Evolutionary conservation across 495 filamentous ascomycete species (phyloP), one percentile per base, ranked within the genome.

Genomic region (Aspergillus ostianus): DNA sequence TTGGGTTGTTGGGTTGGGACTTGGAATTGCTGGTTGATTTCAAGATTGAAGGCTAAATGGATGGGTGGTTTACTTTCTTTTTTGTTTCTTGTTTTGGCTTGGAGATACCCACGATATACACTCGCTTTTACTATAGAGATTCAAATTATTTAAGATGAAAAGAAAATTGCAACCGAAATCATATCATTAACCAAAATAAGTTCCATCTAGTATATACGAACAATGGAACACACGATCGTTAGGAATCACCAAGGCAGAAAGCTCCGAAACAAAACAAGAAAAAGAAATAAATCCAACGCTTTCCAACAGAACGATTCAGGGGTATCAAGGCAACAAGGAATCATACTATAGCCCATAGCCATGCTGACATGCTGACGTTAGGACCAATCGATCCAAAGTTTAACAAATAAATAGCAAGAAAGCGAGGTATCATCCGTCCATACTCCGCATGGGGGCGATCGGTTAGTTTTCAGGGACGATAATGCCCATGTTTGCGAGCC

Each of bases 401-500:
- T 32, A 32, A 32, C 8, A 32, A 32, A 32, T 32, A 32, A 32
- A 32, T 4, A 32, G 29, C 29, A 32, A 32, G 29, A 4, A 32
- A 32, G 29, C 6, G 1, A 8, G 29, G 6, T 32, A 10, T 3
- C 6, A 7, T 32, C 18, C 51, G 26, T 26, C 23, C 2, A 26
- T 26, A 26, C 23, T 4, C 18, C 27, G 29, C 8, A 41, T 15
- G 36, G 36, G 36, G 36, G 36, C 36, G 36, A 41, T 41, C 36
- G 10, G 36, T 15, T 20, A 36, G 15, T 17, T 12, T 8, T 17
- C 17, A 1, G 51, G 26, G 10, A 59, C 47, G 13, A 23, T 44
- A 17, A 56, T 53, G 6, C 59, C 59, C 2, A 15, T 21, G 13
- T 19, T 30, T 21, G 18, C 45, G 26, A 67, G 65, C 41, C 21